A percentile compares a stretch with the other conserved stretches of the same genome.
phyloP scores from a whole-genome alignment of 2,329 filamentous ascomycete genomes.

The Neopestalotiopsis clavispora region DNA sequence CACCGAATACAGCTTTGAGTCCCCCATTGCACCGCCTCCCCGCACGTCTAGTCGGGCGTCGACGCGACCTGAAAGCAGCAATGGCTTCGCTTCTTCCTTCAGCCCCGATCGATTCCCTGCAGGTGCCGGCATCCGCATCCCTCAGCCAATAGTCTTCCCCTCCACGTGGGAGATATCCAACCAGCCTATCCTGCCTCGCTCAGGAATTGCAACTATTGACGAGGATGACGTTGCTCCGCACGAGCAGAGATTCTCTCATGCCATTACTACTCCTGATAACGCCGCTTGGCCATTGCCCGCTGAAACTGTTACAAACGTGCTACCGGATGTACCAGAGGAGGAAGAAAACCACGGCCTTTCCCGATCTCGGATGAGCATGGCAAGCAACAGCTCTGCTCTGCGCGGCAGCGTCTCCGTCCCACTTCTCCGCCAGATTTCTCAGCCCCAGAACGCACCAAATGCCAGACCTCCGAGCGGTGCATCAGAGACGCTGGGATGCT shows the following conservation, averaged over 20 bases:
- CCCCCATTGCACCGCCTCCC: slow-evolving; percentile 52
- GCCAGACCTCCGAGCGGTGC: slow-evolving; percentile 49
- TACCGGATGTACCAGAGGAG: slow-evolving; percentile 68
- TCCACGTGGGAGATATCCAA: slow-evolving; percentile 25
- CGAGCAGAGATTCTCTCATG: slow-evolving; percentile 38
- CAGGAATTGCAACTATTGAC: not conserved
- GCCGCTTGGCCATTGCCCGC: slow-evolving; percentile 50
- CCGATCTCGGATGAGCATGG: slow-evolving; percentile 48
- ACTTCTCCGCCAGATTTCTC: slow-evolving; percentile 51
- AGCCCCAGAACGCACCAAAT: slow-evolving; percentile 34
- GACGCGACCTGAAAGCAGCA: slow-evolving; percentile 28
- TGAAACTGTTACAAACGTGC: slow-evolving; percentile 39
- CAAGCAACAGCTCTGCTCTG: slow-evolving; percentile 56
- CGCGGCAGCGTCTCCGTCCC: slow-evolving; percentile 62
- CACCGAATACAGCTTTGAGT: slow-evolving; percentile 38
- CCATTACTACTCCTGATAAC: slow-evolving; percentile 48
- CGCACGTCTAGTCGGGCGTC: slow-evolving; percentile 61
- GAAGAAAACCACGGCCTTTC: slow-evolving; percentile 53
- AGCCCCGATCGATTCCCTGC: slow-evolving; percentile 13
- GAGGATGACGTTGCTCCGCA: not conserved
- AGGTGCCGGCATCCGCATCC: slow-evolving; percentile 13
- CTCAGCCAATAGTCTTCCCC: slow-evolving; percentile 23
- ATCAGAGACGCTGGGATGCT: slow-evolving; percentile 56
- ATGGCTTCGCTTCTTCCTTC: not conserved
- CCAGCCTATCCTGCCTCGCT: slow-evolving; percentile 32